Evolutionary conservation across 1,284 basidiomycete genomes (phyloP).

Genomic region (Violaceomyces palustris): DNA sequence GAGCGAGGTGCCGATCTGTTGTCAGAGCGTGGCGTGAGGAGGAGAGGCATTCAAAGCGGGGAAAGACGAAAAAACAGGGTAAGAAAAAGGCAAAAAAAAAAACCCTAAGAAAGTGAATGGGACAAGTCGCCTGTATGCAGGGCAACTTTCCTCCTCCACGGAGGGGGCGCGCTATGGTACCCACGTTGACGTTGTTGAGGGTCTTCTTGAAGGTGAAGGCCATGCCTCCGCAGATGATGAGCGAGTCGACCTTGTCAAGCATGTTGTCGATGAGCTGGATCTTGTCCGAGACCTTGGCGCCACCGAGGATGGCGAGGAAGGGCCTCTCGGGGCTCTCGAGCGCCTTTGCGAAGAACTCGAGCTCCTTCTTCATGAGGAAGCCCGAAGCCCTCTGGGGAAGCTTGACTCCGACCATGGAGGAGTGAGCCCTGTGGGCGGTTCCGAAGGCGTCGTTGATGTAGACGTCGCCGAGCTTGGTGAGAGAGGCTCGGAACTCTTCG

Average conservation of each 20-base stretch:
- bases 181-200: constrained; percentile 63
- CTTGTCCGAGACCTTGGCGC: constrained; percentile 98
- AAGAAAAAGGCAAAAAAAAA: neutral
- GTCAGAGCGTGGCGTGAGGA: neutral
- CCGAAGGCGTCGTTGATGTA: constrained; percentile 99
- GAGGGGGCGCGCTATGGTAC: no score
- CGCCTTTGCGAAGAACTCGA: constrained; percentile 97
- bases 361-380: constrained; percentile 97
- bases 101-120: neutral
- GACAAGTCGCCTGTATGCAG: neutral
- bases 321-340: constrained; percentile 89
- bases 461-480: constrained; percentile 90
- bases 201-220: constrained; percentile 99
- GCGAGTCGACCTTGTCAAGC: constrained; percentile 94
- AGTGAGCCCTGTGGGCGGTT: constrained; percentile 95
- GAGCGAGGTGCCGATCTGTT: constrained; percentile 84
- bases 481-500: constrained; percentile 73
- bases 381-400: constrained; percentile 89
- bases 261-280: constrained; percentile 98
- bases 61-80: constrained; percentile 1
- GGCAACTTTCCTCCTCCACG: no score
- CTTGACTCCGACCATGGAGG: constrained; percentile 95
- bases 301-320: constrained; percentile 96
- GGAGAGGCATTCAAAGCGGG: constrained; percentile 7
- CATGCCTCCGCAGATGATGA: constrained; percentile 98